Conservation (phyloP, 257 asterid genomes). For the Parsonsia alboflavescens region DNA sequence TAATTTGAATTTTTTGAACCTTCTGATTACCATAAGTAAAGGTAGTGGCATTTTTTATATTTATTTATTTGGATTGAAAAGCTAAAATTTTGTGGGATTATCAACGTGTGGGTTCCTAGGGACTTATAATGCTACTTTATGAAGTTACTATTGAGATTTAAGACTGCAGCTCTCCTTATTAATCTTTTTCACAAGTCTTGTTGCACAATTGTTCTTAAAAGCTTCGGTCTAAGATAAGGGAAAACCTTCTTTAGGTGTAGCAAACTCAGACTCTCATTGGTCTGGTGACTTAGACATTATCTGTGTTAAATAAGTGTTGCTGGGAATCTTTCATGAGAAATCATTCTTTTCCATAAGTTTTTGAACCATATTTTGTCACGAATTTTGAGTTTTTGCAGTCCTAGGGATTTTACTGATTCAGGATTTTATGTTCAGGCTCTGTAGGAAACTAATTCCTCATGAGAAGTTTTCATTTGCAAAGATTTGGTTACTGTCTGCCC, state of each 20-base stretch:
- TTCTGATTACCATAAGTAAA: neutral
- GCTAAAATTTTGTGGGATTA: neutral
- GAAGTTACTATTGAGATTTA: neutral
- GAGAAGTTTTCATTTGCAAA: conserved; percentile 78
- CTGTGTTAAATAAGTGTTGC: neutral
- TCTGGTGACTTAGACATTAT: neutral
- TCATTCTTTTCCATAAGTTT: neutral
- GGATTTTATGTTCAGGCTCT: conserved; percentile 8
- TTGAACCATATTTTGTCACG: neutral
- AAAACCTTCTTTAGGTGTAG: neutral
- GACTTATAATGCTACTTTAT: neutral
- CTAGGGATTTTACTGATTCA: neutral
- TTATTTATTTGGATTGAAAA: neutral
- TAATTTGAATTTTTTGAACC: neutral
- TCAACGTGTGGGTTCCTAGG: neutral
- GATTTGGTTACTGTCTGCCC: conserved; percentile 94
- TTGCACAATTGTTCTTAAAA: neutral
- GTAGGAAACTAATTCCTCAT: conserved; percentile 31
- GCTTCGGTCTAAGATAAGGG: neutral
- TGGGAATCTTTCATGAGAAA: neutral
- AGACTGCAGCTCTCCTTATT: neutral
- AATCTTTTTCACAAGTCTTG: neutral
- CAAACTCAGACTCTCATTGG: neutral
- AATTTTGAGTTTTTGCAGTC: neutral
- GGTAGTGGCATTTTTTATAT: neutral